Evolutionary conservation across 2,329 filamentous ascomycete genomes (phyloP).

Genomic region (Harringtonia aguacate): DNA sequence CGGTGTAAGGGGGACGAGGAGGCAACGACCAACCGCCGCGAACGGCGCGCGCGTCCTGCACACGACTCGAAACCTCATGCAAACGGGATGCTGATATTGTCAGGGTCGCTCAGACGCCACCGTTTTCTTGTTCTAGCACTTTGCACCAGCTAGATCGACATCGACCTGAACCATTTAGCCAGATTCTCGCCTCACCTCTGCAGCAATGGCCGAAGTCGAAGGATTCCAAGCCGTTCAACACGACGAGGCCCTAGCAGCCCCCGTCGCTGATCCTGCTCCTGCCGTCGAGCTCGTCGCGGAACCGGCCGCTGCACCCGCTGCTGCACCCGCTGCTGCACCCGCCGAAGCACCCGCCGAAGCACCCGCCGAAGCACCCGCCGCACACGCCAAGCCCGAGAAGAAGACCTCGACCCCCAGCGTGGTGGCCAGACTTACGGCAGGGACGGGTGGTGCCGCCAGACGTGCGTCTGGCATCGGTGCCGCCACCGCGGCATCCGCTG

Average conservation of each 20-base stretch:
- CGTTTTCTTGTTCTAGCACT: too few species aligned
- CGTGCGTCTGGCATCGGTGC: conserved; percentile 10
- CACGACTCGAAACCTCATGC: too few species aligned
- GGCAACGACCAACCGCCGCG: too few species aligned
- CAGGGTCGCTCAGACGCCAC: too few species aligned
- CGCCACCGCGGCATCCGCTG: conserved; percentile 9
- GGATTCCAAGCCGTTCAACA: conserved; percentile 18
- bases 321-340: background rate
- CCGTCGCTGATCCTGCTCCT: background rate
- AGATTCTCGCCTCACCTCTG: too few species aligned
- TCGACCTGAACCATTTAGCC: too few species aligned
- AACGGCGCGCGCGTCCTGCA: too few species aligned
- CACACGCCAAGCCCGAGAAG: conserved; percentile 5
- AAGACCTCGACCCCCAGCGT: conserved; percentile 13
- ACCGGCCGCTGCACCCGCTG: background rate
- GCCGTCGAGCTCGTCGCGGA: background rate
- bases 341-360: conserved; percentile 6
- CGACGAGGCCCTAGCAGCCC: conserved; percentile 12
- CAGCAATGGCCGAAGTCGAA: conserved; percentile 23
- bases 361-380: background rate
- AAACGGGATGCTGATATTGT: too few species aligned
- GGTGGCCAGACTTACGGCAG: conserved; percentile 13
- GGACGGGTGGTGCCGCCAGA: conserved; percentile 12
- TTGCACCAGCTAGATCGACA: too few species aligned
- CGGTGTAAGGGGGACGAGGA: too few species aligned